These are phyloP conservation scores for Calophaca sinica DNA, from an alignment of 306 rosid species.

Conservation along the genomic window DNA sequence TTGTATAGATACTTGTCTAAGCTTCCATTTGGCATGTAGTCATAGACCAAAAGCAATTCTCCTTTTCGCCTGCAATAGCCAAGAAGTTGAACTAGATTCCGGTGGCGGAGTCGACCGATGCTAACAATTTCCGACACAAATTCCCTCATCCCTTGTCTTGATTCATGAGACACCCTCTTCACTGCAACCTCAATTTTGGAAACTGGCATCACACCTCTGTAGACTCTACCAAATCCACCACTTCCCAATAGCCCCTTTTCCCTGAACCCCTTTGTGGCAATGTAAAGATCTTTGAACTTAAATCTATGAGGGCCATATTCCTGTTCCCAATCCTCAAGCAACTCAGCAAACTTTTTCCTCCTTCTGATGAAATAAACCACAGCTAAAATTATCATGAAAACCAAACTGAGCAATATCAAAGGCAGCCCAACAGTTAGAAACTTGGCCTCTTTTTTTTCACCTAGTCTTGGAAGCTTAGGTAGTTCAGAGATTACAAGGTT, in stretches of 20 bases:
- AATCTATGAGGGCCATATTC: constrained; percentile 74
- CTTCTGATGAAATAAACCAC: constrained; percentile 41
- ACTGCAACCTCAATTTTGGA: constrained; percentile 70
- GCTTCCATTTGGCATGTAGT: constrained; percentile 82
- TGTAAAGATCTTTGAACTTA: constrained; percentile 60
- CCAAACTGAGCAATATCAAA: constrained; percentile 31
- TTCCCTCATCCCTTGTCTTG: constrained; percentile 78
- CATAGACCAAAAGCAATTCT: constrained; percentile 71
- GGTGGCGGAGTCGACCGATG: constrained; percentile 72
- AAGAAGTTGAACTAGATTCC: constrained; percentile 66
- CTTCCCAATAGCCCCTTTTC: constrained; percentile 61
- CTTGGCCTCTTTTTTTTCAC: constrained; percentile 32
- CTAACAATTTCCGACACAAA: constrained; percentile 72
- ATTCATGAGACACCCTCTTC: constrained; percentile 70
- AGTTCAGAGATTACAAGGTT: constrained; percentile 53
- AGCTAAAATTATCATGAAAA: constrained; percentile 38
- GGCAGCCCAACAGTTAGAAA: constrained; percentile 46
- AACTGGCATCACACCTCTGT: constrained; percentile 61
- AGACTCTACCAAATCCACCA: constrained; percentile 87
- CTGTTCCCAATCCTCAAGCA: constrained; percentile 74
- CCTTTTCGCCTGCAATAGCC: constrained; percentile 72
- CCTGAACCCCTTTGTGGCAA: constrained; percentile 71
- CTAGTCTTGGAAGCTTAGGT: constrained; percentile 57
- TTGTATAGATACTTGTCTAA: constrained; percentile 59
- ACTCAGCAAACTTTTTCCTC: constrained; percentile 53